Percentiles rank a stretch among this genome's conserved stretches.
Conservation (phyloP, 148 eudicot species). For the Drosera capensis region DNA sequence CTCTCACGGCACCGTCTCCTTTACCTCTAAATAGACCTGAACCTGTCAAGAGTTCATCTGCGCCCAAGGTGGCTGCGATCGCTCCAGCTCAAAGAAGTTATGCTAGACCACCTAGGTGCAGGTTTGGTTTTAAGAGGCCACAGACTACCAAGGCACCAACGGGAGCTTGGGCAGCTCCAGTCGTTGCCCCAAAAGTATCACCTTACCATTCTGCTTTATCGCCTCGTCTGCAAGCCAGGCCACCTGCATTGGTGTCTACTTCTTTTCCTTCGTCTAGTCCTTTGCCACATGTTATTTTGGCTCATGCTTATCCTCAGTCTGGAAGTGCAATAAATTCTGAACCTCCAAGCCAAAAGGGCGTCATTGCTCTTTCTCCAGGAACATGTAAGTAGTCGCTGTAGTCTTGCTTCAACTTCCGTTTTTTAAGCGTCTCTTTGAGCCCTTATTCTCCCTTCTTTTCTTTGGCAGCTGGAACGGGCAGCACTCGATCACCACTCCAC, state of each 20-base stretch:
- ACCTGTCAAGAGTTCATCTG: constrained; percentile 8
- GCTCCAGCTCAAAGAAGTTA: constrained; percentile 27
- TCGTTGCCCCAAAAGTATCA: constrained; percentile 29
- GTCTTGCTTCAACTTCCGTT: not conserved
- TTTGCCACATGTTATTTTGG: constrained; percentile 42
- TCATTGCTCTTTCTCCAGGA: constrained; percentile 37
- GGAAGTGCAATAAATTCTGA: constrained; percentile 27
- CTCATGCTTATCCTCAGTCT: constrained; percentile 41
- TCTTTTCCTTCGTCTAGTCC: constrained; percentile 42
- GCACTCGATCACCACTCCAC: not conserved
- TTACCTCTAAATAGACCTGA: constrained; percentile 15
- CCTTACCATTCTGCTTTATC: constrained; percentile 25
- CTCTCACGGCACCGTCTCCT: constrained; percentile 43
- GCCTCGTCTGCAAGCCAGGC: constrained; percentile 24
- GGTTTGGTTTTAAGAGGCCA: constrained; percentile 24
- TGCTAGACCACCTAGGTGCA: constrained; percentile 55
- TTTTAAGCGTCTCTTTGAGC: not conserved
- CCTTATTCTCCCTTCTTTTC: not conserved
- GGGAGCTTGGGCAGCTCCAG: constrained; percentile 23
- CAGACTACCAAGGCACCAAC: constrained; percentile 24
- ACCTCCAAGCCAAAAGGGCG: constrained; percentile 38
- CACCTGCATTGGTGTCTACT: constrained; percentile 27
- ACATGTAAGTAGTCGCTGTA: constrained; percentile 48
- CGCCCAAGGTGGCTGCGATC: constrained; percentile 18
- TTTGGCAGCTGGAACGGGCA: not conserved